Evolutionary conservation across 2,329 filamentous ascomycete genomes (phyloP), one percentile per base, ranked within the genome.

Genomic region (Ustilaginoidea virens): DNA sequence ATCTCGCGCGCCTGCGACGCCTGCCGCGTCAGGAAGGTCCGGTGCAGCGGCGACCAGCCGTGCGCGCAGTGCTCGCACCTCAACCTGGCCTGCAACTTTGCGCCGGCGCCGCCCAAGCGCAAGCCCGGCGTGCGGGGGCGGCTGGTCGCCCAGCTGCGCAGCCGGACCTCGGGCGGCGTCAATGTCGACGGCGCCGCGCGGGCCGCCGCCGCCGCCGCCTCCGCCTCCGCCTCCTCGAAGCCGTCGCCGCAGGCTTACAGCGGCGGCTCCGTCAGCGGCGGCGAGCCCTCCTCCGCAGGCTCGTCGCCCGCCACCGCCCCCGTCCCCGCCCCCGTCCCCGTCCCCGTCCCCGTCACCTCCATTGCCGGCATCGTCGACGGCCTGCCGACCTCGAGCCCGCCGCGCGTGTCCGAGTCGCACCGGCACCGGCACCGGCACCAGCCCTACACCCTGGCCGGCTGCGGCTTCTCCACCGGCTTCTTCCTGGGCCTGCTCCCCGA

Each of bases 21-120:
- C 26, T 55, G 52, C 35, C 48, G 52, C 21, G 38, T 55, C 29
- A 48, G 52, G 28, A 55, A 55, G 35, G 52, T 55, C 20, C 47
- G 45, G 29, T 55, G 52, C 38, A 53, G 47, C 26, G 48, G 47
- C 32, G 33, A 34, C 13, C 36, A 37, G 23, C 52, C 52, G 1
- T 56, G 52, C 29, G 46, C 47, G 1, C 52, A 54, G 27, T 56
- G 52, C 33, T 41, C 43, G 4, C 50, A 55, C 22, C 44, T 54
- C 21, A 44, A 45, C 11, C 39, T 56, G 6, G 31, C 42, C 2
- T 55, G 51, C 35, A 43, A 48, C 34, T 54, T 49, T 35, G 46
- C 50, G 4, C 39, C 47, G 5, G 36, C 45, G 3, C 39, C 47
- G 1, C 40, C 42, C 10, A 54, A 52, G 38, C 41, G 51, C 14